A percentile compares a stretch with the other conserved stretches of the same genome.
Evolutionary conservation across 192 early-diverging fungal species (phyloP).

Genomic region (Coemansia sp.): DNA sequence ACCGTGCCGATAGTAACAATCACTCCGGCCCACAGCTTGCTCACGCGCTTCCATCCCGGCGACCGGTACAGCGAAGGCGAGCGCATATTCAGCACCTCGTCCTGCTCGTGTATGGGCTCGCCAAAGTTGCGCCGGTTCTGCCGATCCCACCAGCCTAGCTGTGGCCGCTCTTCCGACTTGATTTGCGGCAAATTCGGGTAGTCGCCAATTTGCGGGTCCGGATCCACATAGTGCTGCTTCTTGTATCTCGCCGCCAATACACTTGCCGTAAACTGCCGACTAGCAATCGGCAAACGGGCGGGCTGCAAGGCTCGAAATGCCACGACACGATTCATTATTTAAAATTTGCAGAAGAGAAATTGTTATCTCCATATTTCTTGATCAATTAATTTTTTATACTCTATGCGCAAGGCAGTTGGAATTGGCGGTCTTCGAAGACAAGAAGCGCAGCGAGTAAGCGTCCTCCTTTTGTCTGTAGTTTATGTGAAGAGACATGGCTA

Average conservation of each 20-base stretch:
- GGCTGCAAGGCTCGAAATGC: neutral
- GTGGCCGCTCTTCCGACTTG: conserved; percentile 61
- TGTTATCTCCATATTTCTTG: neutral
- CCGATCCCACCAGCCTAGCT: conserved; percentile 66
- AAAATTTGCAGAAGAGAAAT: neutral
- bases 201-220: conserved; percentile 72
- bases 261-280: neutral
- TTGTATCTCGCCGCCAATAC: conserved; percentile 30
- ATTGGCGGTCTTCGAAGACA: conserved; percentile 57
- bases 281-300: neutral
- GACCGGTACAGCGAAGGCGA: conserved; percentile 62
- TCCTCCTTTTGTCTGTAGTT: neutral
- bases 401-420: conserved; percentile 52
- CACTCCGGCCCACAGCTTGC: conserved; percentile 56
- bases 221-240: conserved; percentile 40
- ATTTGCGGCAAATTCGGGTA: conserved; percentile 70
- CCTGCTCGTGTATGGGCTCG: conserved; percentile 67
- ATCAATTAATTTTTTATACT: neutral
- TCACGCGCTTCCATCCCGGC: conserved; percentile 57
- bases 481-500: neutral
- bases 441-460: conserved; percentile 46
- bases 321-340: conserved; percentile 39
- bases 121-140: conserved; percentile 78
- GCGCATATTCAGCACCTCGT: conserved; percentile 68
- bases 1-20: conserved; percentile 56